These are phyloP conservation scores for Geotrichum reessii DNA, from an alignment of 1,139 yeast genomes.

Conservation along the genomic window DNA sequence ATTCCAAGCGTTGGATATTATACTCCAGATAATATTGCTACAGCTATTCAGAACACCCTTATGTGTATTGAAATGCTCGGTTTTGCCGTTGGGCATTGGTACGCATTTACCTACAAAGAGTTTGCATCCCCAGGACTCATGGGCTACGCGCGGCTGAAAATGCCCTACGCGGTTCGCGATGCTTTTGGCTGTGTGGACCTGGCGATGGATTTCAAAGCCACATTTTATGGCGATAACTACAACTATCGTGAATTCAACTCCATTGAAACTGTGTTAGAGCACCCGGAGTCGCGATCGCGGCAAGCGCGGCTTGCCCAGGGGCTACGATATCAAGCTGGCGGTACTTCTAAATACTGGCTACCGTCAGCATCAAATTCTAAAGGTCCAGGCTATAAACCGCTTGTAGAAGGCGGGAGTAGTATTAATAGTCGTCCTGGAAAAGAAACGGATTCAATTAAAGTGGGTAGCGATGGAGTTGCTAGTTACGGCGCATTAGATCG, in stretches of 20 bases:
- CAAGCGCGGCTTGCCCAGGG: conserved; percentile 78
- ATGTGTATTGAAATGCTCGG: conserved; percentile 79
- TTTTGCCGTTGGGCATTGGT: conserved; percentile 84
- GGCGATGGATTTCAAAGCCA: conserved; percentile 65
- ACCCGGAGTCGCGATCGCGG: conserved; percentile 60
- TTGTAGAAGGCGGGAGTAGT: background rate
- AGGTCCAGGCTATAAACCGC: background rate
- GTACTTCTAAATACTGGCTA: conserved; percentile 81
- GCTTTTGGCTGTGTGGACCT: conserved; percentile 72
- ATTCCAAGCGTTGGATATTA: conserved; percentile 38
- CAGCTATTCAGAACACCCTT: conserved; percentile 68
- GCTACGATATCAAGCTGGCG: conserved; percentile 70
- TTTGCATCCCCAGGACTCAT: conserved; percentile 59
- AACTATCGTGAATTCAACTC: conserved; percentile 82
- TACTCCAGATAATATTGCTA: conserved; percentile 37
- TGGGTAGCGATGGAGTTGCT: background rate
- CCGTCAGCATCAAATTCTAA: conserved; percentile 35
- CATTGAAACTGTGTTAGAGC: conserved; percentile 63
- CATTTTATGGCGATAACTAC: conserved; percentile 70
- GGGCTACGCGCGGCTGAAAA: conserved; percentile 57
- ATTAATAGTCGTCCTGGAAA: background rate
- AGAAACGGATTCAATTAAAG: background rate
- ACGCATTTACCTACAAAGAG: conserved; percentile 73
- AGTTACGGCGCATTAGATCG: background rate
- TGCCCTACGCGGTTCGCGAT: conserved; percentile 63